phyloP scores from a whole-genome alignment of 2,329 filamentous ascomycete genomes.

The Thelonectria olida region DNA sequence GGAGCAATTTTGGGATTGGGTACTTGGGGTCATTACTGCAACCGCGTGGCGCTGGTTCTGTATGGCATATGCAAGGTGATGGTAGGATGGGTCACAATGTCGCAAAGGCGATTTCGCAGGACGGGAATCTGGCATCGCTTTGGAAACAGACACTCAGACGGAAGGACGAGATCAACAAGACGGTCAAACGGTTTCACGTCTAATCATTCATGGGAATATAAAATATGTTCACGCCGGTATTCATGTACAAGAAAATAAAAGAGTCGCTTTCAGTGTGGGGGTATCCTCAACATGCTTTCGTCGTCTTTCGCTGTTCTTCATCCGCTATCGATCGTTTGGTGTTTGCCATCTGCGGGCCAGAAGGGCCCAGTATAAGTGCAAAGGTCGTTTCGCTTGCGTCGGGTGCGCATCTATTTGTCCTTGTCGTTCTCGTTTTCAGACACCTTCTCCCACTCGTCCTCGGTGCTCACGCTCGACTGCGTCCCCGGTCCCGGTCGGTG shows the following conservation, averaged over 20 bases:
- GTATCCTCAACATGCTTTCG: constrained; percentile 37
- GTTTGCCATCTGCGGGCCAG: no score
- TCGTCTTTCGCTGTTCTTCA: not conserved
- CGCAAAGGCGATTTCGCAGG: not conserved
- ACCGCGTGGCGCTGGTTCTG: not conserved
- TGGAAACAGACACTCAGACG: not conserved
- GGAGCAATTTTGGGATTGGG: not conserved
- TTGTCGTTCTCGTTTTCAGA: constrained; percentile 75
- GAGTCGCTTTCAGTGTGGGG: constrained; percentile 29
- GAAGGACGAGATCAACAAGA: not conserved
- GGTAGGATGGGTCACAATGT: not conserved
- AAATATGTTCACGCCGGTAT: constrained; percentile 29
- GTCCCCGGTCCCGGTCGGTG: constrained; percentile 55
- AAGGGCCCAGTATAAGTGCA: not conserved
- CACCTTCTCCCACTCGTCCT: constrained; percentile 98
- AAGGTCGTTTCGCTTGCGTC: constrained; percentile 1
- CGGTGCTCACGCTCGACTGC: constrained; percentile 76
- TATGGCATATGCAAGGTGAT: not conserved
- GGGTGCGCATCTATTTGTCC: constrained; percentile 53
- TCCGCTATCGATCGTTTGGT: no score
- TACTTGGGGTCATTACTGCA: not conserved
- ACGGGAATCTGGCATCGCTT: constrained; percentile 2
- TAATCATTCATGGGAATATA: constrained; percentile 13
- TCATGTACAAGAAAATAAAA: constrained; percentile 37
- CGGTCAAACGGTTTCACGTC: constrained; percentile 17